These are phyloP conservation scores for Pleurotus tuoliensis DNA, from an alignment of 768 basidiomycete genomes.

Conservation along the genomic window DNA sequence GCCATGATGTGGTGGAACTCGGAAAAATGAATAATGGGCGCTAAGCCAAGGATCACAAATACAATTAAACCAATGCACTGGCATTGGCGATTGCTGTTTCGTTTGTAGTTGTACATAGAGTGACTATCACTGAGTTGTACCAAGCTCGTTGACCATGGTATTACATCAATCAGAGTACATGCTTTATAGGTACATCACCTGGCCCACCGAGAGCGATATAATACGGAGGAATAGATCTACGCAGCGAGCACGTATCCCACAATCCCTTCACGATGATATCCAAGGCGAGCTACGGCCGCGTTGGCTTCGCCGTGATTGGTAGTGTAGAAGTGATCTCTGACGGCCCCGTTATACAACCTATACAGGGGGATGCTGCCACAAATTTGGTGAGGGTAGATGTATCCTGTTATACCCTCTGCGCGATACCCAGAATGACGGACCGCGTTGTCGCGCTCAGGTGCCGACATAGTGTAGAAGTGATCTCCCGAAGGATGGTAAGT, in stretches of 20 bases:
- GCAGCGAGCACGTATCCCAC: background rate
- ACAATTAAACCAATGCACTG: too few relatives aligned
- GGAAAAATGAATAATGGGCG: too few relatives aligned
- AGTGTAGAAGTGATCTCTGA: conserved; percentile 6
- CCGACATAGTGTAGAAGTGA: conserved; percentile 3
- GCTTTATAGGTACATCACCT: too few relatives aligned
- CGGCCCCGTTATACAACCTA: background rate
- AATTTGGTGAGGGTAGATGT: background rate
- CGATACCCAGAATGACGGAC: background rate
- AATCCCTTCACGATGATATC: conserved; percentile 4
- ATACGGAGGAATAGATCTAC: background rate
- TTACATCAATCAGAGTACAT: too few relatives aligned
- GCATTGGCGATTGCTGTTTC: too few relatives aligned
- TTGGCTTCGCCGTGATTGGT: background rate
- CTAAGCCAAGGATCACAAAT: too few relatives aligned
- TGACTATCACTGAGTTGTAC: too few relatives aligned
- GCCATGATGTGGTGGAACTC: too few relatives aligned
- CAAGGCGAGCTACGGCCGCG: background rate
- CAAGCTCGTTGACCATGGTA: too few relatives aligned
- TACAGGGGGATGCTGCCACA: background rate
- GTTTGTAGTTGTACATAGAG: too few relatives aligned
- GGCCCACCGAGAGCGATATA: too few relatives aligned
- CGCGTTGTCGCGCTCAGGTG: background rate
- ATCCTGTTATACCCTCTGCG: background rate
- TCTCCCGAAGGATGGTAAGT: background rate